Base-by-base conservation (phyloP, 441 rosid genomes). In the Euphorbia celastroides region DNA sequence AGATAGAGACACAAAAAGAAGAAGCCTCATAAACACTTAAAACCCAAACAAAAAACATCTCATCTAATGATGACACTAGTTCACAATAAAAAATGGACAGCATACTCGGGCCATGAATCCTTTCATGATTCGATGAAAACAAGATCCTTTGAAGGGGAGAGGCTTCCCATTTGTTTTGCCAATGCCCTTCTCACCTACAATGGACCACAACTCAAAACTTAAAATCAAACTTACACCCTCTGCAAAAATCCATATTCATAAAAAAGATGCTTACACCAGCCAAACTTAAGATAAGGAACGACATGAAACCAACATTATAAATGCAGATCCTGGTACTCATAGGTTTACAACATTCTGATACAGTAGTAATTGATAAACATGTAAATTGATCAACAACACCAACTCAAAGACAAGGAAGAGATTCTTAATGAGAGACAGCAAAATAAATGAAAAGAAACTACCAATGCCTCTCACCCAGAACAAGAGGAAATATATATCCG, bases 31-130 rank as follows among this genome's bases (percentile, higher is more conserved):
- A 19, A 17, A 56, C 16, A 48, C 36, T 59, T 59, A 17, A 32
- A 42, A 70, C 26, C 26, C 14, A 57, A 28, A 57, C 31, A 46
- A 52, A 62, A 2, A 34, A 34, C 4, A n/a, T 20, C 19, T 31
- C 4, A 56, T 59, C 20, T 1, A 2, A 28, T 20, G 22, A 34
- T 60, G 60, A 52, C 69, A 74, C 52, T 44, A 22, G n/a, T 12
- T 58, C n/a, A 20, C 61, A 20, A 68, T 26, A 41, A 50, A 27
- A 73, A 65, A 72, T 19, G 36, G 64, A 63, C 42, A 36, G 65
- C 88, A 34, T 85, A 92, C 99, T 74, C 92, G 99, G 62, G 97
- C 96, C 99, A 94, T 92, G 80, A 92, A 94, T 65, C 98, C 97
- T 78, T 76, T 84, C 48, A 94, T 90, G 66, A 94, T 72, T 71